phyloP scores from a whole-genome alignment of 2,329 filamentous ascomycete genomes.

The Clonostachys chloroleuca region DNA sequence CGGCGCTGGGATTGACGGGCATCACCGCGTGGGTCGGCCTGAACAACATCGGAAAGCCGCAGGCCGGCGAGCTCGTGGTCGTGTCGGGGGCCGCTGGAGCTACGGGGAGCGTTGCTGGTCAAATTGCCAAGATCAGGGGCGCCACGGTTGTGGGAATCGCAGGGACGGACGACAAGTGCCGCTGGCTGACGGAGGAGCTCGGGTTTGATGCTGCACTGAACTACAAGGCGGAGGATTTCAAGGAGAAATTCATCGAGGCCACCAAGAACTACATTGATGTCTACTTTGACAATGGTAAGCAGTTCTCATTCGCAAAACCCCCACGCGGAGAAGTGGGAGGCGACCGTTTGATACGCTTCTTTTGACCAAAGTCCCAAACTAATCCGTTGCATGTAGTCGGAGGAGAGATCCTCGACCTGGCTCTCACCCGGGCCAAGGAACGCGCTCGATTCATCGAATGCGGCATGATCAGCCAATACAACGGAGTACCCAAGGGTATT shows the following conservation, averaged over 20 bases:
- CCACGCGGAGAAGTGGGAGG: too few relatives aligned
- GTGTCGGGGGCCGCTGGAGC: constrained; percentile 75
- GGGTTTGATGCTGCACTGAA: constrained; percentile 65
- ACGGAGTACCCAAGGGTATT: constrained; percentile 23
- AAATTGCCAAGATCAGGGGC: constrained; percentile 75
- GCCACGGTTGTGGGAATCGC: constrained; percentile 59
- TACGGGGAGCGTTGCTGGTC: constrained; percentile 71
- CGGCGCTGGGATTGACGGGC: constrained; percentile 61
- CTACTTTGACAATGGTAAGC: constrained; percentile 59
- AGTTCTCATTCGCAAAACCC: too few relatives aligned
- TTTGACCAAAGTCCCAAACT: too few relatives aligned
- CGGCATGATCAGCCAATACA: constrained; percentile 68
- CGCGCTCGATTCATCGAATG: constrained; percentile 66
- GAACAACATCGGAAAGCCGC: constrained; percentile 60
- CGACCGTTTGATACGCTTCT: too few relatives aligned
- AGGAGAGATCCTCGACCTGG: constrained; percentile 64
- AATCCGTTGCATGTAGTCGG: constrained; percentile 39
- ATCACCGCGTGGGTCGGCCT: constrained; percentile 78
- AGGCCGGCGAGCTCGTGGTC: constrained; percentile 69
- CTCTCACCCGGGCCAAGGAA: constrained; percentile 55
- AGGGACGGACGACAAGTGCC: constrained; percentile 62
- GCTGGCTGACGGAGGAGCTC: constrained; percentile 58
- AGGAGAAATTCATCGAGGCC: constrained; percentile 51
- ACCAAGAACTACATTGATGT: constrained; percentile 61
- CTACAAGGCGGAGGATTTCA: constrained; percentile 63